Evolutionary conservation across 2,329 filamentous ascomycete genomes (phyloP), one percentile per base, ranked within the genome.

Genomic region (Aureobasidium sp.): DNA sequence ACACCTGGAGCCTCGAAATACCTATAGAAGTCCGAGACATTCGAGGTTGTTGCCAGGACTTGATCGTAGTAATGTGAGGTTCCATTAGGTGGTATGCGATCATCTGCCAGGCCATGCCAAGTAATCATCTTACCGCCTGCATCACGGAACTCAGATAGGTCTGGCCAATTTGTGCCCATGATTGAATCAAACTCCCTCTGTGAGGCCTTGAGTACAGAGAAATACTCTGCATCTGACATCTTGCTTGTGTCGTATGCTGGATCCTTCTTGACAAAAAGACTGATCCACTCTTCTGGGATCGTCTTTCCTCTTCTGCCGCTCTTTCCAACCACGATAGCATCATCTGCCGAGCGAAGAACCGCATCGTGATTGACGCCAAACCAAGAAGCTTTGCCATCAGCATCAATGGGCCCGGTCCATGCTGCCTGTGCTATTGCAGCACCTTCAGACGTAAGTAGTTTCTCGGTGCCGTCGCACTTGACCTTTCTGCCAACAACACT

Each of bases 111-210:
- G 0, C 77, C 78, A 57, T 79, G 76, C 72, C 73, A 79, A 1
- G 71, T 74, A 17, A 80, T 70, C 67, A 80, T 71, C 63, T 79
- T 80, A 1, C 72, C 75, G 0, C 75, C 76, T 1, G 66, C 62
- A 0, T 66, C 55, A 32, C 69, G 70, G 66, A 79, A 79, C 0
- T 55, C 66, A 0, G 70, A 68, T 0, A 79, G 69, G 63, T 78
- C 72, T 1, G 76, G 71, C 47, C 76, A 68, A 24, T 68, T 61
- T 0, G 75, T 75, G 6, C 71, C 73, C 13, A 78, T 75, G 39
- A 76, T 70, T 2, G 68, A 67, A 20, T 67, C 63, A 61, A 74
- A 78, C 59, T 73, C 63, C 5, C 67, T 63, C 36, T 36, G 4
- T 64, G 53, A 73, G 27, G 64, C 56, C 43, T 63, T 65, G 52